A percentile compares a stretch with the other conserved stretches of the same genome.
Evolutionary conservation across 495 filamentous ascomycete species (phyloP).

Genomic region (Geopyxis carbonaria): DNA sequence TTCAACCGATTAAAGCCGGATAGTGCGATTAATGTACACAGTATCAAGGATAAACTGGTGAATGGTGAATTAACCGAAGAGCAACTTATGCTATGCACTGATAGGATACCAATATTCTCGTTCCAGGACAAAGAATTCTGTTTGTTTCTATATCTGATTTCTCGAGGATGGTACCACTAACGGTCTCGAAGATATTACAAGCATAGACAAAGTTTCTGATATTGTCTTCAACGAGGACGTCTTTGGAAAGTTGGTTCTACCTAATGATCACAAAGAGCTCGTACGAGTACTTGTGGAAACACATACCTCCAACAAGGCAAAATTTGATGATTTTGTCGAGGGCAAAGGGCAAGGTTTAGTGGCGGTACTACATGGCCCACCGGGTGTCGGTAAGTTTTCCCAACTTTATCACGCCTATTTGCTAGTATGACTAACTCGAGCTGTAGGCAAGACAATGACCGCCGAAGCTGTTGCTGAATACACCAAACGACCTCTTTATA

Average conservation of each 20-base stretch:
- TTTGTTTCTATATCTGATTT: conserved; percentile 26
- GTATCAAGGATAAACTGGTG: conserved; percentile 52
- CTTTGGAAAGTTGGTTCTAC: conserved; percentile 40
- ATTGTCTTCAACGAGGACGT: conserved; percentile 38
- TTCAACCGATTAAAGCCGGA: conserved; percentile 13
- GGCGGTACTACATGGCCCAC: conserved; percentile 39
- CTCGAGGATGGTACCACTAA: conserved; percentile 11
- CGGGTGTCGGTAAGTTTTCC: conserved; percentile 34
- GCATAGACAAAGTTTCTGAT: conserved; percentile 24
- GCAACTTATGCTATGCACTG: background rate
- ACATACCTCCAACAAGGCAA: conserved; percentile 22
- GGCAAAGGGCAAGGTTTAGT: conserved; percentile 47
- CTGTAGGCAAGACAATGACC: conserved; percentile 36
- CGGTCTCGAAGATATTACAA: background rate
- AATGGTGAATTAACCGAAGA: conserved; percentile 28
- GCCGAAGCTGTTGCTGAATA: conserved; percentile 39
- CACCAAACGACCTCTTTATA: conserved; percentile 34
- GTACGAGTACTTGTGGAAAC: conserved; percentile 36
- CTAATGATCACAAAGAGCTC: conserved; percentile 35
- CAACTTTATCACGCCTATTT: background rate
- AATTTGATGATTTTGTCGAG: conserved; percentile 30
- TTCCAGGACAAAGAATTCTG: conserved; percentile 25
- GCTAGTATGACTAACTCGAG: background rate
- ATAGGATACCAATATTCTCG: conserved; percentile 1
- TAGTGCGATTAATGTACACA: conserved; percentile 32